Conservation (phyloP, 768 basidiomycete genomes). For the Grammothele lineata region DNA sequence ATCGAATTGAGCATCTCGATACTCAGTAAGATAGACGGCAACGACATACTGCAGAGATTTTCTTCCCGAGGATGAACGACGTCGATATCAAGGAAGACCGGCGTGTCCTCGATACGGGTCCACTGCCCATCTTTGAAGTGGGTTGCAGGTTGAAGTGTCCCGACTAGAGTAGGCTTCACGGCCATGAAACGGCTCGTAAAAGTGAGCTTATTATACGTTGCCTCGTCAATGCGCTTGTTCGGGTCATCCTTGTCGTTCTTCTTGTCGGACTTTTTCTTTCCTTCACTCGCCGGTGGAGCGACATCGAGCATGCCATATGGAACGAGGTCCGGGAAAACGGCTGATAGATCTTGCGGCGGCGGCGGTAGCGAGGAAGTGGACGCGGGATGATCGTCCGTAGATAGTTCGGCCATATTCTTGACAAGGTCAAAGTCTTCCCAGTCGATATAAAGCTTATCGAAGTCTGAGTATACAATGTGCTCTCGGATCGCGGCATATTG, state of each 20-base stretch:
- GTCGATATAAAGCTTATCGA: constrained; percentile 49
- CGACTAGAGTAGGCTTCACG: constrained; percentile 77
- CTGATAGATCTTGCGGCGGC: constrained; percentile 46
- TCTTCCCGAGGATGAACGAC: constrained; percentile 33
- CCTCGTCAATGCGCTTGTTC: constrained; percentile 76
- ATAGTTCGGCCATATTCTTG: constrained; percentile 22
- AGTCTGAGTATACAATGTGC: constrained; percentile 43
- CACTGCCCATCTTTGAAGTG: constrained; percentile 65
- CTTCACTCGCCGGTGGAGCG: constrained; percentile 29
- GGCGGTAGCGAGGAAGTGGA: constrained; percentile 18
- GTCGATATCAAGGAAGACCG: constrained; percentile 39
- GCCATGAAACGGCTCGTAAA: constrained; percentile 78
- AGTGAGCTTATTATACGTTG: constrained; percentile 68
- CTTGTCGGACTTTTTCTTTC: constrained; percentile 51
- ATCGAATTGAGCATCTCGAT: neutral
- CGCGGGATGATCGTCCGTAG: constrained; percentile 23
- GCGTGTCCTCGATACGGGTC: constrained; percentile 56
- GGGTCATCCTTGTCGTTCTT: constrained; percentile 62
- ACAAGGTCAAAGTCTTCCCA: constrained; percentile 41
- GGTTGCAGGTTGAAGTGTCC: constrained; percentile 77
- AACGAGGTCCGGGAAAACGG: constrained; percentile 84
- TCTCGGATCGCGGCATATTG: constrained; percentile 58
- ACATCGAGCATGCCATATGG: constrained; percentile 53
- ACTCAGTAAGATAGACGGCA: neutral
- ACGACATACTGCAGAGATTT: constrained; percentile 28